phyloP scores from a whole-genome alignment of 192 early-diverging fungal genomes.

The Coemansia asiatica region DNA sequence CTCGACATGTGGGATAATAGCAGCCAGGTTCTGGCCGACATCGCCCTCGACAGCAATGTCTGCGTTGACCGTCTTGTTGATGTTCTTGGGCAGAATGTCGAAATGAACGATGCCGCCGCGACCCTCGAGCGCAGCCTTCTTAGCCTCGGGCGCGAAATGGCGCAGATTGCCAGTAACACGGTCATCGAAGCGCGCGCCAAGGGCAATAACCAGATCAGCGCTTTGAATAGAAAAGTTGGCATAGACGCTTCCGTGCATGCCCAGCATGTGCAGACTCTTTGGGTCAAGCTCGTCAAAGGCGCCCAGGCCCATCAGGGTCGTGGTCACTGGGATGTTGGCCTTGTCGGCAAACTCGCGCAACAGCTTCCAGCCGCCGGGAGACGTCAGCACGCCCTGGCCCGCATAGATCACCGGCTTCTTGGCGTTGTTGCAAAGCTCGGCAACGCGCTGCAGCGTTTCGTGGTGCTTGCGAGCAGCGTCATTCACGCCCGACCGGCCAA shows the following conservation, averaged over 20 bases:
- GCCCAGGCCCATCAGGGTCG: constrained; percentile 91
- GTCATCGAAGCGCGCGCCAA: constrained; percentile 98
- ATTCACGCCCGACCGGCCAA: constrained; percentile 55
- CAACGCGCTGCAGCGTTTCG: constrained; percentile 67
- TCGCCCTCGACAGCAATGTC: constrained; percentile 94
- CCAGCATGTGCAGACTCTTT: constrained; percentile 92
- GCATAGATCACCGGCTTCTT: constrained; percentile 94
- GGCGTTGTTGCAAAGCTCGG: constrained; percentile 82
- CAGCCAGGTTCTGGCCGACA: constrained; percentile 81
- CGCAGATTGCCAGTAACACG: constrained; percentile 91
- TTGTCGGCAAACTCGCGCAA: constrained; percentile 81
- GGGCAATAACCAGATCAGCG: constrained; percentile 90
- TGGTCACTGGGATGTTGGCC: constrained; percentile 95
- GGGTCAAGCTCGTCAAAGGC: constrained; percentile 92
- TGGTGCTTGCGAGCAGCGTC: constrained; percentile 56
- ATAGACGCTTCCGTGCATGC: constrained; percentile 98
- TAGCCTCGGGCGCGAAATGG: constrained; percentile 92
- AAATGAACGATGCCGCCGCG: constrained; percentile 98
- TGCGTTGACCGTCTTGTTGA: constrained; percentile 96
- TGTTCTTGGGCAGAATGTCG: constrained; percentile 99
- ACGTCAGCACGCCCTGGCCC: constrained; percentile 85
- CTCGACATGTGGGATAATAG: constrained; percentile 77
- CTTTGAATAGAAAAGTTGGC: constrained; percentile 98
- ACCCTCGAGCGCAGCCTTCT: constrained; percentile 78
- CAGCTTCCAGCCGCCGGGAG: constrained; percentile 77